Conservation (phyloP, 2,329 filamentous ascomycete species). For the Daldinia eschscholtzii region DNA sequence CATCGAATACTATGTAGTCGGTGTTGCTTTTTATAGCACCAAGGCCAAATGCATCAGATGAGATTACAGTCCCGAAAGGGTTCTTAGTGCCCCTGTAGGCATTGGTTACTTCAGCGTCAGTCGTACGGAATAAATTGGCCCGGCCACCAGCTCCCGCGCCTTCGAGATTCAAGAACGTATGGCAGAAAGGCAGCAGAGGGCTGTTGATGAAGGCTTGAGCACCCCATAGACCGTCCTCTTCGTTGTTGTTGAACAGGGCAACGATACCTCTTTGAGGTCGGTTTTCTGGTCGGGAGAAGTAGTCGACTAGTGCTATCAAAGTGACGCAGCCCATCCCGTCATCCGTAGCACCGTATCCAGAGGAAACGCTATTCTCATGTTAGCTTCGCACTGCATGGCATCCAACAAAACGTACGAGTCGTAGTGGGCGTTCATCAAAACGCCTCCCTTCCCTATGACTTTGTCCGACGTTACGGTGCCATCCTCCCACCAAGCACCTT, state of each 20-base stretch:
- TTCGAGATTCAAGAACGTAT: conserved; percentile 94
- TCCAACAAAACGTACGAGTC: conserved; percentile 68
- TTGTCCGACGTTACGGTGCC: conserved; percentile 57
- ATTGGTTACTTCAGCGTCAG: conserved; percentile 85
- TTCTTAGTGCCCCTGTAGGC: conserved; percentile 79
- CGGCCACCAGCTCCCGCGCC: conserved; percentile 92
- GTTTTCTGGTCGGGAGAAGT: conserved; percentile 80
- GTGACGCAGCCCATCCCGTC: conserved; percentile 92
- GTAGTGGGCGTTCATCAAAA: conserved; percentile 95
- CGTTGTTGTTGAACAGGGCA: conserved; percentile 91
- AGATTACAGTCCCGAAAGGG: conserved; percentile 87
- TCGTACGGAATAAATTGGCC: conserved; percentile 87
- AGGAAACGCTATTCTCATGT: conserved; percentile 75
- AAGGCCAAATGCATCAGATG: conserved; percentile 84
- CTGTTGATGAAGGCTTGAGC: conserved; percentile 87
- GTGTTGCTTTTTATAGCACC: conserved; percentile 87
- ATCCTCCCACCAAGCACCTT: conserved; percentile 78
- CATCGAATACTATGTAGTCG: conserved; percentile 87
- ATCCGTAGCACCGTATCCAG: conserved; percentile 92
- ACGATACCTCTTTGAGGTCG: conserved; percentile 85
- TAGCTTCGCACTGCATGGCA: conserved; percentile 24
- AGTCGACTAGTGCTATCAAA: conserved; percentile 84
- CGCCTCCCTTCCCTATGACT: conserved; percentile 75
- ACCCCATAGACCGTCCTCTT: conserved; percentile 92
- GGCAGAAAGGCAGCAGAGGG: conserved; percentile 81